These are phyloP conservation scores for Brachypodium distachyon DNA, from an alignment of 202 grass and related monocot genomes.

Conservation along the genomic window DNA sequence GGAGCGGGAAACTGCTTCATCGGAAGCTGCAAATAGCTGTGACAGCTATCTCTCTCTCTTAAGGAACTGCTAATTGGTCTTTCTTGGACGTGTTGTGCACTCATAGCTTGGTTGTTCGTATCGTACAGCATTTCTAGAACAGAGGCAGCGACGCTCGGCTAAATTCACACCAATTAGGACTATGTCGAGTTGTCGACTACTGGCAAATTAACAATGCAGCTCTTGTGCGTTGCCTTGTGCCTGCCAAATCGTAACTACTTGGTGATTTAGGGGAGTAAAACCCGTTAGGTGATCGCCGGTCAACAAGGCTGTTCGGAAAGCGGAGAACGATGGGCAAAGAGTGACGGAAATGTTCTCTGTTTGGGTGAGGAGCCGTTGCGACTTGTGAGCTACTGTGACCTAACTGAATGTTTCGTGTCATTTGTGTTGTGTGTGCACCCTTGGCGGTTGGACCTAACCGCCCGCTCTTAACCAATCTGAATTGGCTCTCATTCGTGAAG, in stretches of 20 bases:
- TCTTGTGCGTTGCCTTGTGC: neutral
- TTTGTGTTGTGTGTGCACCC: neutral
- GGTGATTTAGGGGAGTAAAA: neutral
- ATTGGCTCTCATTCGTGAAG: neutral
- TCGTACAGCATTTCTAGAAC: neutral
- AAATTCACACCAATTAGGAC: neutral
- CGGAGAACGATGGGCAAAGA: neutral
- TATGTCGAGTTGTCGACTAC: too few relatives aligned
- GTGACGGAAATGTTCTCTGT: neutral
- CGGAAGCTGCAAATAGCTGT: neutral
- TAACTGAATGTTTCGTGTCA: constrained; percentile 9
- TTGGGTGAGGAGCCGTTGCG: constrained; percentile 25
- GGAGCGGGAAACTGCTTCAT: neutral
- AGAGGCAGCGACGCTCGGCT: neutral
- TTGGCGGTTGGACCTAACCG: constrained; percentile 36
- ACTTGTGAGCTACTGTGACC: constrained; percentile 41
- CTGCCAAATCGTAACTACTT: neutral
- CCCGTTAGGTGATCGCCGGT: neutral
- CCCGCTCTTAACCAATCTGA: neutral
- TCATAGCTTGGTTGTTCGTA: neutral
- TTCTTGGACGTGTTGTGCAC: constrained; percentile 25
- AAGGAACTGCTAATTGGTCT: neutral
- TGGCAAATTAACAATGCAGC: too few relatives aligned
- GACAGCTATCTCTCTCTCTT: neutral
- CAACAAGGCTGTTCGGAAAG: neutral